Conservation (phyloP, 2,329 filamentous ascomycete genomes). For the Hypoxylon sp. region DNA sequence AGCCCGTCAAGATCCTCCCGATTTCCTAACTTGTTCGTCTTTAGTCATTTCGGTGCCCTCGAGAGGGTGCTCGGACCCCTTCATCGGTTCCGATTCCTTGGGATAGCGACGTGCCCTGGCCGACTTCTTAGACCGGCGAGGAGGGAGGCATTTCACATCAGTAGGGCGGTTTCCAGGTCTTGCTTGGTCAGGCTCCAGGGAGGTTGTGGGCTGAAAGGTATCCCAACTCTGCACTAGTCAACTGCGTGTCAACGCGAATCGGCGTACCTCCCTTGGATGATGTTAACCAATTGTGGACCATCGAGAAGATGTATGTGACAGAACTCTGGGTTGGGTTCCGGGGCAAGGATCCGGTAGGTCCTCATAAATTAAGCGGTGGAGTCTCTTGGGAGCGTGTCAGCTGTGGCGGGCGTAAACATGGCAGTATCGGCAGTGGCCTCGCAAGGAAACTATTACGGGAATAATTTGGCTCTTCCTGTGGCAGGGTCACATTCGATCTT, state of each 20-base stretch:
- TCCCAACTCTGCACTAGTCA: background rate
- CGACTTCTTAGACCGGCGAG: background rate
- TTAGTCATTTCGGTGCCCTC: background rate
- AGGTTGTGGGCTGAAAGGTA: background rate
- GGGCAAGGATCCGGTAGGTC: slow-evolving; percentile 8
- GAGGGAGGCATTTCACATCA: background rate
- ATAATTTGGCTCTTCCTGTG: slow-evolving; percentile 1
- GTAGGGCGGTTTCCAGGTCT: background rate
- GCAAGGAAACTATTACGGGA: slow-evolving; percentile 2
- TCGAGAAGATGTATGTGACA: slow-evolving; percentile 13
- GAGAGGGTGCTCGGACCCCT: background rate
- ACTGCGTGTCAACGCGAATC: background rate
- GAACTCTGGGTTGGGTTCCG: slow-evolving; percentile 1
- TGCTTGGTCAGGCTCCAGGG: background rate
- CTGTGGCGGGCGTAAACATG: background rate
- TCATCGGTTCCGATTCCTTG: slow-evolving; percentile 6
- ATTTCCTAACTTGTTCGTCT: background rate
- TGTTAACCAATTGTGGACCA: background rate
- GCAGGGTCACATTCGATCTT: slow-evolving; percentile 11
- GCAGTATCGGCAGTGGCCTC: background rate
- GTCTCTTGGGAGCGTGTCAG: slow-evolving; percentile 4
- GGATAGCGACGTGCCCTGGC: background rate
- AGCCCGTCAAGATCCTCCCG: background rate
- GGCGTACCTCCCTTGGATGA: background rate
- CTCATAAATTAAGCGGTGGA: slow-evolving; percentile 1